Base-by-base conservation (phyloP, 257 asterid genomes). In the Petunia secreta region DNA sequence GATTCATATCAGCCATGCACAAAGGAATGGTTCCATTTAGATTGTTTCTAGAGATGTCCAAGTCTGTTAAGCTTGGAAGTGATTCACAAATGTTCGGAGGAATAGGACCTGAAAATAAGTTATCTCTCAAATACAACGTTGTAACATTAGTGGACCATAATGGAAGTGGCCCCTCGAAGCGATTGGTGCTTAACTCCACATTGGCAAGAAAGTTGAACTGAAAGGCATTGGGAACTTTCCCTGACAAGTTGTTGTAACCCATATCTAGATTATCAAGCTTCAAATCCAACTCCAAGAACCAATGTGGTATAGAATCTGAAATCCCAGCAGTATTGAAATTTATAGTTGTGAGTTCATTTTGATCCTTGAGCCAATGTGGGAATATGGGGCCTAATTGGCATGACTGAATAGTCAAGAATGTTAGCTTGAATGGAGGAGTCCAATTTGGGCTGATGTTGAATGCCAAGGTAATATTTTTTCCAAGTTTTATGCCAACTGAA, bases 321-420 rank as follows among this genome's bases (percentile, higher is more conserved):
- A 86, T 86, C 69, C 38, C 57, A 2, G 73, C 86, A 38, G 14
- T 79, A 62, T 87, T 87, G 63, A 84, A 50, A 25, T 82, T 43
- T 5, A 82, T 38, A 10, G 60, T 77, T 53, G 74, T 58, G 66
- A 87, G 86, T 63, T 66, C 84, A 41, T 62, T 66, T 50, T 84
- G 89, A 60, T 82, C 83, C 46, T 66, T 77, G 44, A 84, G 78
- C 82, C 85, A 82, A 6, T 77, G 8, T 14, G 89, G 88, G 63
- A 86, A 86, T 15, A 77, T 78, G 4, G 89, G 89, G 38, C 89
- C 89, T 9, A 86, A 60, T 55, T 76, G 46, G 48, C 87, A 86
- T 40, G 83, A 79, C 59, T 82, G 84, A 44, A 86, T 80, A 54
- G 79, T 82, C 75, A 82, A 25, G 15, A 57, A 86, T 9, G 10